These are phyloP conservation scores for Trifolium repens DNA, from an alignment of 306 rosid genomes.

Conservation along the genomic window DNA sequence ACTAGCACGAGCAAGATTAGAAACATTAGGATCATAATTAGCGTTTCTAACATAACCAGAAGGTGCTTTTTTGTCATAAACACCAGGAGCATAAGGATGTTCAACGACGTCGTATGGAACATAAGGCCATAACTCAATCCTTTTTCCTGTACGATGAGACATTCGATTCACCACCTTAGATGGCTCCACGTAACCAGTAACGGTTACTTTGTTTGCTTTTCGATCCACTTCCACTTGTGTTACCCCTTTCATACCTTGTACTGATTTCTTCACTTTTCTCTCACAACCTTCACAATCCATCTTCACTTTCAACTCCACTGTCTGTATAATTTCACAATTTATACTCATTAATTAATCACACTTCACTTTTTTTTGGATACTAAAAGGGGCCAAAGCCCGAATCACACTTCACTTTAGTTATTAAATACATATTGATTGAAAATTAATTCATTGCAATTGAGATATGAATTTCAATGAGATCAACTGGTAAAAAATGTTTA, in stretches of 20 bases:
- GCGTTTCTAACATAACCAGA: constrained; percentile 71
- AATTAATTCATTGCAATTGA: too few species aligned
- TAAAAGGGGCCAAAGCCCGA: too few species aligned
- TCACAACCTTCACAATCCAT: constrained; percentile 94
- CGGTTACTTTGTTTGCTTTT: constrained; percentile 73
- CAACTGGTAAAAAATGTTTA: too few species aligned
- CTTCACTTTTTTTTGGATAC: too few species aligned
- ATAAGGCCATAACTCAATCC: constrained; percentile 84
- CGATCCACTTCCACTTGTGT: constrained; percentile 65
- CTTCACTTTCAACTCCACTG: constrained; percentile 86
- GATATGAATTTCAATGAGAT: too few species aligned
- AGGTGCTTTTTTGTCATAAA: constrained; percentile 82
- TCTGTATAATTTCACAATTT: constrained; percentile 27
- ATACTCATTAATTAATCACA: too few species aligned
- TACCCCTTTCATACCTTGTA: constrained; percentile 89
- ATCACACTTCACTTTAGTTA: too few species aligned
- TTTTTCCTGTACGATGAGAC: constrained; percentile 82
- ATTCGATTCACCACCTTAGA: constrained; percentile 67
- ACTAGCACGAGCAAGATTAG: constrained; percentile 74
- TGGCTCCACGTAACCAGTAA: constrained; percentile 70
- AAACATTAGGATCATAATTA: constrained; percentile 45
- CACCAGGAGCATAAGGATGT: constrained; percentile 76
- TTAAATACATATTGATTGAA: too few species aligned
- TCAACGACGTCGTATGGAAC: constrained; percentile 81
- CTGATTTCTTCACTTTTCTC: constrained; percentile 67